Conservation (phyloP, 2,329 filamentous ascomycete species). For the Tolypocladium ophioglossoides region DNA sequence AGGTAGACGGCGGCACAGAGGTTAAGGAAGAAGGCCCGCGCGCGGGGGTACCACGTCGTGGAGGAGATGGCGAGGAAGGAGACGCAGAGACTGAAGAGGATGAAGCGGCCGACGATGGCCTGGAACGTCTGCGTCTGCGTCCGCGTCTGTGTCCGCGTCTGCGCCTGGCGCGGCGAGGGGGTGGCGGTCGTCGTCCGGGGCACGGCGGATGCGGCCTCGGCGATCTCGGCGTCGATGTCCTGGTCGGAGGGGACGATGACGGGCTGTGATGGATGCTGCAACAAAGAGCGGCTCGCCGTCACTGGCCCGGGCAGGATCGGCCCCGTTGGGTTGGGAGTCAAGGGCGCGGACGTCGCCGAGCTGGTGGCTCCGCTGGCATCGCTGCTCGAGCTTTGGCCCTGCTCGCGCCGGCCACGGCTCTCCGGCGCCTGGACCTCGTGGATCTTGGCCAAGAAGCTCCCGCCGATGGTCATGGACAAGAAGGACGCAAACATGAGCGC, state of each 20-base stretch:
- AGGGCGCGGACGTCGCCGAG: slow-evolving; percentile 13
- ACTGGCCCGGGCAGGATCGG: slow-evolving; percentile 29
- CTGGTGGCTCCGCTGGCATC: slow-evolving; percentile 13
- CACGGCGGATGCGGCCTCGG: slow-evolving; percentile 27
- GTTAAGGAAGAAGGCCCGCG: slow-evolving; percentile 50
- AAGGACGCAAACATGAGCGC: slow-evolving; percentile 40
- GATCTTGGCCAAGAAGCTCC: slow-evolving; percentile 48
- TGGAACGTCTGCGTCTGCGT: too few relatives aligned
- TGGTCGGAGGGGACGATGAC: slow-evolving; percentile 55
- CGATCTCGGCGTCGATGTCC: slow-evolving; percentile 51
- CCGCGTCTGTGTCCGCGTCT: slow-evolving; percentile 23
- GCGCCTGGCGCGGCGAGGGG: slow-evolving; percentile 13
- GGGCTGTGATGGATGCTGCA: slow-evolving; percentile 13
- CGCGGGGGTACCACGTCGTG: slow-evolving; percentile 45
- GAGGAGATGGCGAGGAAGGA: slow-evolving; percentile 50
- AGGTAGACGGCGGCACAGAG: slow-evolving; percentile 63
- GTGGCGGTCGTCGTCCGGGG: slow-evolving; percentile 14
- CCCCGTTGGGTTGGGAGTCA: slow-evolving; percentile 14
- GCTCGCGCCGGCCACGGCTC: slow-evolving; percentile 37
- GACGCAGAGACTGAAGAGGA: slow-evolving; percentile 43
- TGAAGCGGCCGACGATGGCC: slow-evolving; percentile 44
- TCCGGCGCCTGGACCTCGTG: slow-evolving; percentile 47
- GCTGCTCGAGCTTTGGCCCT: slow-evolving; percentile 10
- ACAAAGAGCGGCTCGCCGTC: slow-evolving; percentile 19
- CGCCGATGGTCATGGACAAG: slow-evolving; percentile 46